A percentile compares a stretch with the other conserved stretches of the same genome.
Evolutionary conservation across 352 stramenopile genomes (phyloP).

Genomic region (Peronospora belbahrii): DNA sequence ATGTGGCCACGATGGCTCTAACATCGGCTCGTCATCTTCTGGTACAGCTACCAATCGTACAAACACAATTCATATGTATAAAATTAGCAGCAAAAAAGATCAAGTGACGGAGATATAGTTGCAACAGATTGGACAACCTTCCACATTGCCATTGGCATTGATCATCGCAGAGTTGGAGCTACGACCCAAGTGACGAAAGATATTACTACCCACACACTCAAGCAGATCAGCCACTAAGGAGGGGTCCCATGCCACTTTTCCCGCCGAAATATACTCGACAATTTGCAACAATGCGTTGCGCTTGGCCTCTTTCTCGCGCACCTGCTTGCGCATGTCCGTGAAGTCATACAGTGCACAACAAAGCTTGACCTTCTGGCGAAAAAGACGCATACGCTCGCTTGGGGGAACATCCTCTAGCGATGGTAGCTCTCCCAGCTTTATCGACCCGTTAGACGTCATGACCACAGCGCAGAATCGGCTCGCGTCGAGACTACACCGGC

Average conservation of each 20-base stretch:
- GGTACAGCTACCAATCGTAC: slow-evolving; percentile 41
- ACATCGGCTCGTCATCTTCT: slow-evolving; percentile 97
- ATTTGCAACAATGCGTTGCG: slow-evolving; percentile 95
- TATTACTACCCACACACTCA: slow-evolving; percentile 67
- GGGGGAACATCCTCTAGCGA: slow-evolving; percentile 45
- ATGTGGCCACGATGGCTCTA: slow-evolving; percentile 96
- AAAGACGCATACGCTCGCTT: slow-evolving; percentile 52
- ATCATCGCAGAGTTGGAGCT: slow-evolving; percentile 74
- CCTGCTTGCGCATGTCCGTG: slow-evolving; percentile 44
- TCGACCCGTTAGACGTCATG: slow-evolving; percentile 25
- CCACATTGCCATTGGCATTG: slow-evolving; percentile 34
- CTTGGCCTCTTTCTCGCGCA: slow-evolving; percentile 83
- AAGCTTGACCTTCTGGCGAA: slow-evolving; percentile 60
- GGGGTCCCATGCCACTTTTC: slow-evolving; percentile 55
- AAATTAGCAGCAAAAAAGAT: not conserved
- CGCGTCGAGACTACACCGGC: slow-evolving; percentile 1
- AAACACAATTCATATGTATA: not conserved
- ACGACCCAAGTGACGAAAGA: slow-evolving; percentile 81
- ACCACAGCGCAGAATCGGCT: slow-evolving; percentile 11
- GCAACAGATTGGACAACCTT: slow-evolving; percentile 22
- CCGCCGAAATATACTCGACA: slow-evolving; percentile 93
- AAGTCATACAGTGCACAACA: slow-evolving; percentile 57
- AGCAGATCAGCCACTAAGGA: slow-evolving; percentile 62
- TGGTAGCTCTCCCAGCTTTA: slow-evolving; percentile 48
- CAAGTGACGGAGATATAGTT: not conserved